Percentiles rank a stretch among this genome's conserved stretches.
These are phyloP conservation scores for Hypoxylon sp. DNA, from an alignment of 2,329 filamentous ascomycete genomes.

Conservation along the genomic window DNA sequence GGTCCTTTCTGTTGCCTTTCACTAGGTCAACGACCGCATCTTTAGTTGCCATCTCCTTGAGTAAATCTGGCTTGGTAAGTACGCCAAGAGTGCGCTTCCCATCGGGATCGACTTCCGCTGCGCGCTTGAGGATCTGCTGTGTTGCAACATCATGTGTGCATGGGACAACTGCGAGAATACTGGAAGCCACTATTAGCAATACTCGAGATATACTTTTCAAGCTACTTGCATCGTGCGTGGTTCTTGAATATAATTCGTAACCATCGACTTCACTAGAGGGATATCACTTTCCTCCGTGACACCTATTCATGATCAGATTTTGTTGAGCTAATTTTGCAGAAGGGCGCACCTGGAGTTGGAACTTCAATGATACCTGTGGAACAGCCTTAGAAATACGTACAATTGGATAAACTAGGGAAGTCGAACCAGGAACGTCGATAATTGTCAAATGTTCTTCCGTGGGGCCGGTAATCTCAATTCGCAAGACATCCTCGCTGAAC, in stretches of 20 bases:
- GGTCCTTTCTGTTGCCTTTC: slow-evolving; percentile 26
- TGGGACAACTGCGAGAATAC: slow-evolving; percentile 63
- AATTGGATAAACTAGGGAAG: background rate
- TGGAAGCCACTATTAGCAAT: slow-evolving; percentile 25
- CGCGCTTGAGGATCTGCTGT: slow-evolving; percentile 59
- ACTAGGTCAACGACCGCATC: slow-evolving; percentile 58
- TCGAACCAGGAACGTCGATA: background rate
- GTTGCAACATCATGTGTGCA: slow-evolving; percentile 60
- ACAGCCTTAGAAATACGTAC: background rate
- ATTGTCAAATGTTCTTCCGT: background rate
- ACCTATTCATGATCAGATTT: slow-evolving; percentile 6
- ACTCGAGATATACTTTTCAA: background rate
- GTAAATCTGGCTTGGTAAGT: slow-evolving; percentile 73
- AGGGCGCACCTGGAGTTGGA: background rate
- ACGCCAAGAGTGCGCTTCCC: slow-evolving; percentile 63
- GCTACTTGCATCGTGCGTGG: slow-evolving; percentile 58
- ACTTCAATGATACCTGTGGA: background rate
- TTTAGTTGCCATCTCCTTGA: slow-evolving; percentile 57
- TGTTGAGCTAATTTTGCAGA: background rate
- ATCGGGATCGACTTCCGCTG: slow-evolving; percentile 57
- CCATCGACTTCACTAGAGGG: slow-evolving; percentile 20
- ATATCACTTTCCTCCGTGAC: slow-evolving; percentile 34
- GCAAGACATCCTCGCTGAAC: slow-evolving; percentile 38
- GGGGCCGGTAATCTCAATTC: slow-evolving; percentile 42
- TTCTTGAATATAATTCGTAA: slow-evolving; percentile 59